Evolutionary conservation across 495 filamentous ascomycete species (phyloP), one percentile per base, ranked within the genome.

Genomic region (Platismatia glauca): DNA sequence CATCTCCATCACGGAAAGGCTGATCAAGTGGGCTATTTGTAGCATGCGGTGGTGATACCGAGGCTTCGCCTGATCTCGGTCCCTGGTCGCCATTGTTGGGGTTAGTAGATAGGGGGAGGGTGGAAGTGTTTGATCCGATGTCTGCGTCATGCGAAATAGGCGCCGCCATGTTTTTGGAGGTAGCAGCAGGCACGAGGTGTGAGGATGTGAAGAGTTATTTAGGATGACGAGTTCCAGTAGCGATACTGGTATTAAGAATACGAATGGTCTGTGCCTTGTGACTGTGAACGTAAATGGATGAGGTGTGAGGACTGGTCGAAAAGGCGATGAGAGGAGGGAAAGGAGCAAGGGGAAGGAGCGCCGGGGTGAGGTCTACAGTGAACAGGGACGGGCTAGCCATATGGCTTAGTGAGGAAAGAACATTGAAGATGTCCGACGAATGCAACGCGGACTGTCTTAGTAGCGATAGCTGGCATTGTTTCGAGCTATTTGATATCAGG

Each of bases 321-420:
- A 5, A 33, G 0, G 2, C 6, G 3, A 33, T n/a, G 24, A 3
- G 0, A 0, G 1, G 13, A 20, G 29, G 4, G 16, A 29, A 53
- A 53, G 50, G 50, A 53, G 50, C 50, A 39, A 20, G 29, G 4
- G 16, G 50, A 53, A 53, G 50, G 50, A 53, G 50, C 50, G 27
- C 24, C 11, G 50, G 29, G 7, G 9, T 20, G 6, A 33, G 12
- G 5, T 20, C 27, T 20, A 20, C 3, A 33, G 50, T 9, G 27
- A 53, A 12, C n/a, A 8, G 9, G 29, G 15, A 3, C 9, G 1
- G 5, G n/a, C 4, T 4, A 13, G 18, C 22, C 16, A 9, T 33
- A 1, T 52, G 2, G 5, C 29, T 53, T 15, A 33, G 6, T 8
- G 29, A 9, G 50, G 50, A 53, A 53, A 53, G 50, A 33, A 16